Evolutionary conservation across 2,329 filamentous ascomycete species (phyloP).

Genomic region (Onygenales sp.): DNA sequence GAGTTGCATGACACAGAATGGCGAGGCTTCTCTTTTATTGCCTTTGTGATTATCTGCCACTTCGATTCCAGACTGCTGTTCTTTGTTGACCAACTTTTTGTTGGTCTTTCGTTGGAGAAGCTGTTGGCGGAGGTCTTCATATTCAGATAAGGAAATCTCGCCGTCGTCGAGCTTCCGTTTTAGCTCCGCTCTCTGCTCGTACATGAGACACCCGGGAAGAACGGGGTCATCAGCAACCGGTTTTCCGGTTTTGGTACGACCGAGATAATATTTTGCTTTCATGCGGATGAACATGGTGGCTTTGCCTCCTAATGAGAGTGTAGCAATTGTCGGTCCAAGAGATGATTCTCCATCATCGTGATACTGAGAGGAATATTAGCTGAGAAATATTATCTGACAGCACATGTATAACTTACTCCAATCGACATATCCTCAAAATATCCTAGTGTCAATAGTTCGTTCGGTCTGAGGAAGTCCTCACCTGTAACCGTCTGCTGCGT

Average conservation of each 20-base stretch:
- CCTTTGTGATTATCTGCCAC: slow-evolving; percentile 18
- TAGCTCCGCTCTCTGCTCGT: slow-evolving; percentile 16
- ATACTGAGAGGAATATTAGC: slow-evolving; percentile 27
- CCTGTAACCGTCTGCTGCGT: slow-evolving; percentile 29
- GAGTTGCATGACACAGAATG: slow-evolving; percentile 37
- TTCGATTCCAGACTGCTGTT: slow-evolving; percentile 4
- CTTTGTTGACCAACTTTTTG: not conserved
- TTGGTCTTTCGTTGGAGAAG: not conserved
- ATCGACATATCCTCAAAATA: slow-evolving; percentile 50
- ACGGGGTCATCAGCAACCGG: slow-evolving; percentile 21
- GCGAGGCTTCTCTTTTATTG: slow-evolving; percentile 17
- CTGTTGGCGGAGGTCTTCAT: slow-evolving; percentile 9
- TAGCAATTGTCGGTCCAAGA: slow-evolving; percentile 47
- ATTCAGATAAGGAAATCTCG: slow-evolving; percentile 13
- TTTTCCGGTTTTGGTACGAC: slow-evolving; percentile 14
- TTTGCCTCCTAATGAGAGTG: slow-evolving; percentile 43
- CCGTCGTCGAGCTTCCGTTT: slow-evolving; percentile 13
- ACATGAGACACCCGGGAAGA: slow-evolving; percentile 20
- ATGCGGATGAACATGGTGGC: slow-evolving; percentile 47
- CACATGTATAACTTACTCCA: slow-evolving; percentile 24
- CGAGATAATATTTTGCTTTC: slow-evolving; percentile 40
- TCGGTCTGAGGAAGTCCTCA: slow-evolving; percentile 34
- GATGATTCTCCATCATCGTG: slow-evolving; percentile 51
- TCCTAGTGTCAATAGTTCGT: slow-evolving; percentile 46
- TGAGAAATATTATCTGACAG: not conserved